Base-by-base conservation (phyloP, 73 alveolate species). In the Effrenium voratum region DNA sequence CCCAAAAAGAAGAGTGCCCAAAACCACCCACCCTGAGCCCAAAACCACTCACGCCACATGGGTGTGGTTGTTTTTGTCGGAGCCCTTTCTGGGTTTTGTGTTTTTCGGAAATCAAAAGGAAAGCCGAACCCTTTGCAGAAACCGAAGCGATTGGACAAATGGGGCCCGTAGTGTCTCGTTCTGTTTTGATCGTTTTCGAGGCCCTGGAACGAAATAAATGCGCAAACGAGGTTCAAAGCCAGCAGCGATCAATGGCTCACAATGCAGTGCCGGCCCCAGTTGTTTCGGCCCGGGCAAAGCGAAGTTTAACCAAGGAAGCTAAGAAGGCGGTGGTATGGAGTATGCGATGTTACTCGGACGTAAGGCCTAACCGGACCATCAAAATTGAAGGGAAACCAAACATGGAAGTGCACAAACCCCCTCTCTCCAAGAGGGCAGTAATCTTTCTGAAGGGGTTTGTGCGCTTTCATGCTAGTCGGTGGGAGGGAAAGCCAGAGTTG, bases 191-290 rank as follows among this genome's bases (percentile, higher is more conserved):
- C n/a, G n/a, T n/a, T n/a, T n/a, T n/a, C n/a, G n/a, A n/a, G n/a
- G n/a, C n/a, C n/a, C n/a, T n/a, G n/a, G n/a, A n/a, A n/a, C n/a
- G 82, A 5, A 66, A 16, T 68, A 24, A 44, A 36, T 68, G 44
- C 10, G 10, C 59, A 32, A 28, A 13, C 92, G 52, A 90, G 97
- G 87, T 90, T 36, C 97, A 90, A 34, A 70, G 97, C 83, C 94
- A 86, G 59, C 97, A 88, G n/a, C 32, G 97, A 34, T 43, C 70
- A 34, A 70, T 90, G 97, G 97, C 97, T n/a, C 97, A 90, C 87
- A 90, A 79, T 68, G 97, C 97, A 22, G 97, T 30, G 41, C 41
- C 40, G 41, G 4, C 24, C 77, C 38, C 77, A 63, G 77, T 15
- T 15, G n/a, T 12, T 38, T 38, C 40, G 13, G 19, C 26, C 63